Evolutionary conservation across 2,329 filamentous ascomycete genomes (phyloP).

Genomic region (Cadophora sp.): DNA sequence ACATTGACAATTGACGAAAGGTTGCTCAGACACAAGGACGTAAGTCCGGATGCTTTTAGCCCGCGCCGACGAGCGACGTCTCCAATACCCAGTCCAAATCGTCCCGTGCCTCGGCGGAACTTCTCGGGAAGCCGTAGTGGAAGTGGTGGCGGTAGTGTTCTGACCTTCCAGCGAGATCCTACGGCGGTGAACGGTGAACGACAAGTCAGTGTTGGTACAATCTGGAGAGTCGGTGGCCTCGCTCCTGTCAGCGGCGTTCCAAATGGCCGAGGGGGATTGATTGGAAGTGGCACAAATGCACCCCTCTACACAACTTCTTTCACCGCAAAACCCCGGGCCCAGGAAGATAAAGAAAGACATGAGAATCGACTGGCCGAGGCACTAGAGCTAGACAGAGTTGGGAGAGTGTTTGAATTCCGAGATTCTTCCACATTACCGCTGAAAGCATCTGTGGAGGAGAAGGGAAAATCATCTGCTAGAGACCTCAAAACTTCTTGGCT

Average conservation of each 20-base stretch:
- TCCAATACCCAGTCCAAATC: conserved; percentile 31
- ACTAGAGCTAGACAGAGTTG: conserved; percentile 75
- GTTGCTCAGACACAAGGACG: conserved; percentile 50
- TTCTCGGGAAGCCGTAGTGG: conserved; percentile 38
- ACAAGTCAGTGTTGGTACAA: conserved; percentile 66
- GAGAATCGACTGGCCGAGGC: conserved; percentile 79
- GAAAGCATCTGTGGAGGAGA: conserved; percentile 40
- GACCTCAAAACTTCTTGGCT: conserved; percentile 46
- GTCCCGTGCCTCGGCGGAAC: conserved; percentile 29
- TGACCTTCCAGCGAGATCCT: conserved; percentile 42
- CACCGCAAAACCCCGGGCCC: conserved; percentile 50
- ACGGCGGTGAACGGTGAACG: conserved; percentile 37
- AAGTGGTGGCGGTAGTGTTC: conserved; percentile 39
- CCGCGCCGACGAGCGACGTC: conserved; percentile 43
- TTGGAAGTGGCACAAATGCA: conserved; percentile 77
- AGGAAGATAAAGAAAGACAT: conserved; percentile 72
- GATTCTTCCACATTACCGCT: conserved; percentile 37
- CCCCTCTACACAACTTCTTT: conserved; percentile 66
- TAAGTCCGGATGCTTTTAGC: conserved; percentile 59
- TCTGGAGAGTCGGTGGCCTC: conserved; percentile 81
- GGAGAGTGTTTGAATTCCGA: conserved; percentile 67
- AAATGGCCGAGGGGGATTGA: conserved; percentile 66
- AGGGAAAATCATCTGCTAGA: conserved; percentile 24
- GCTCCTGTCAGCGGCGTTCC: conserved; percentile 63
- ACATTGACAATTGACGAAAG: conserved; percentile 55